A percentile compares a stretch with the other conserved stretches of the same genome.
phyloP scores from a whole-genome alignment of 805 yeast species.

The Teunomyces barrocoloradensis region DNA sequence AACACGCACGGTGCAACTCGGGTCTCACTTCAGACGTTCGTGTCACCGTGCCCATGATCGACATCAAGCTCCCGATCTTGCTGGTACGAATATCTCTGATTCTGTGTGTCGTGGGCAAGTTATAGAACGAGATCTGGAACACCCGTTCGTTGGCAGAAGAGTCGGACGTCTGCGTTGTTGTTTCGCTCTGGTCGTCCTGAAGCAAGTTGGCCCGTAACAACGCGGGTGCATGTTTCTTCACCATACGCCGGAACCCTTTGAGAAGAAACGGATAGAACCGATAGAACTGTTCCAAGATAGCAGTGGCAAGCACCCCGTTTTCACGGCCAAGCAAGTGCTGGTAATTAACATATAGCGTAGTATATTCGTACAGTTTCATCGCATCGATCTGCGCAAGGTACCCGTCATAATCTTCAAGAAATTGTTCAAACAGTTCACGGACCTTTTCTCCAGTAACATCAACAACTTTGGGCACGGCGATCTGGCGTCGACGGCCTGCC shows the following conservation, averaged over 20 bases:
- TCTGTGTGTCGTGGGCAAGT: conserved; percentile 76
- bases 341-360: conserved; percentile 83
- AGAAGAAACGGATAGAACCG: conserved; percentile 85
- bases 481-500: conserved; percentile 52
- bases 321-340: conserved; percentile 72
- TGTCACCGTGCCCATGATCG: conserved; percentile 92
- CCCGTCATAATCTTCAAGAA: conserved; percentile 65
- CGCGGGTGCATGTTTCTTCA: conserved; percentile 73
- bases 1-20: conserved; percentile 81
- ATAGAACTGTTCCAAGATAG: conserved; percentile 87
- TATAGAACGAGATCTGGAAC: conserved; percentile 88
- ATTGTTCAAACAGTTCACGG: conserved; percentile 83
- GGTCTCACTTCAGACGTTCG: conserved; percentile 96
- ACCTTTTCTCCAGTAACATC: conserved; percentile 95
- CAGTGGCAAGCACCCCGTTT: conserved; percentile 84
- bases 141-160: conserved; percentile 53
- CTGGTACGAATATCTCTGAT: conserved; percentile 90
- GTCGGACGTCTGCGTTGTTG: too few species aligned
- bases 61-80: conserved; percentile 77
- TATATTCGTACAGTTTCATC: conserved; percentile 71
- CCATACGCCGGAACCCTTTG: conserved; percentile 68
- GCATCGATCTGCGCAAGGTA: conserved; percentile 80
- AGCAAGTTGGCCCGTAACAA: conserved; percentile 47
- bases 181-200: background rate
- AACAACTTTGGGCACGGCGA: conserved; percentile 77